These are phyloP conservation scores for Candida glaebosa DNA, from an alignment of 805 yeast species.

Conservation along the genomic window DNA sequence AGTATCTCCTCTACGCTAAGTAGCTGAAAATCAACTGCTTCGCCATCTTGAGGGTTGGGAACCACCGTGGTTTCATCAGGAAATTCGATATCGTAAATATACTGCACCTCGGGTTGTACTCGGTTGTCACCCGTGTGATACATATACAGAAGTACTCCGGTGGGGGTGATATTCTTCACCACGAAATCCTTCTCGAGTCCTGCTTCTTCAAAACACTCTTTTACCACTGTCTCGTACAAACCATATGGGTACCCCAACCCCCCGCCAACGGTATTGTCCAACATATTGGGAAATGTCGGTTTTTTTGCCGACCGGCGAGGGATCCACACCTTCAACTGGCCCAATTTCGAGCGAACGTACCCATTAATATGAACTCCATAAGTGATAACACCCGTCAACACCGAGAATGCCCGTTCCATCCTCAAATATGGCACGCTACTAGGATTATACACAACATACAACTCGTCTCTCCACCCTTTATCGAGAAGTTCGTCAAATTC, in stretches of 20 bases:
- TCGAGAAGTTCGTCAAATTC: slow-evolving; percentile 27
- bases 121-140: slow-evolving; percentile 47
- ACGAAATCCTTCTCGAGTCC: slow-evolving; percentile 61
- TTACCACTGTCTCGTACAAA: slow-evolving; percentile 68
- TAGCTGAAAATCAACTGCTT: slow-evolving; percentile 66
- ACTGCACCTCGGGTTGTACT: slow-evolving; percentile 90
- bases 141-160: slow-evolving; percentile 70
- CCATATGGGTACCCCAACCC: slow-evolving; percentile 85
- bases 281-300: slow-evolving; percentile 84
- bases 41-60: slow-evolving; percentile 54
- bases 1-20: slow-evolving; percentile 59
- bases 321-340: slow-evolving; percentile 65
- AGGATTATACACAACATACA: slow-evolving; percentile 67
- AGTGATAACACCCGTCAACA: slow-evolving; percentile 79
- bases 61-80: slow-evolving; percentile 33
- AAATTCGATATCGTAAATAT: slow-evolving; percentile 66
- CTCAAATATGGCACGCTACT: slow-evolving; percentile 54
- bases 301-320: slow-evolving; percentile 77
- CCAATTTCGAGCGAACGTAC: slow-evolving; percentile 48
- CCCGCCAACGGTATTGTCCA: slow-evolving; percentile 94
- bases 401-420: slow-evolving; percentile 79
- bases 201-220: slow-evolving; percentile 91
- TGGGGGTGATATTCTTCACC: slow-evolving; percentile 37
- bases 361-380: slow-evolving; percentile 91
- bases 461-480: slow-evolving; percentile 84